Percentiles rank a stretch among this genome's conserved stretches.
Conservation (phyloP, 331 rosid species). For the Telfairia occidentalis region DNA sequence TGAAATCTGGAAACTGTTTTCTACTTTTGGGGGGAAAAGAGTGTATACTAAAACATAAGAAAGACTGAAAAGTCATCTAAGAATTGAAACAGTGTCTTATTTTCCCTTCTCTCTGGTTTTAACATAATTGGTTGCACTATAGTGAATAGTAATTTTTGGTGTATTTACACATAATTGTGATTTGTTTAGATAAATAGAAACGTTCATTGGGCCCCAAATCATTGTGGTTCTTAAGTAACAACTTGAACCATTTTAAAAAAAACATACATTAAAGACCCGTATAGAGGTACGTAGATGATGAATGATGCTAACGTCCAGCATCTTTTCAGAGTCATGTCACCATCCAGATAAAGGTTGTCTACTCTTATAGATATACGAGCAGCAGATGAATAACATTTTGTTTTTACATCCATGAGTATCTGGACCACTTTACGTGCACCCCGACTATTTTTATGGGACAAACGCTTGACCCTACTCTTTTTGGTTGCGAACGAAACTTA, state of each 20-base stretch:
- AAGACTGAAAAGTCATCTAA: not conserved
- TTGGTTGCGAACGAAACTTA: too few relatives aligned
- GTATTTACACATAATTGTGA: not conserved
- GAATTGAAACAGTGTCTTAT: not conserved
- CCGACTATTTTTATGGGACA: too few relatives aligned
- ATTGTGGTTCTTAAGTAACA: not conserved
- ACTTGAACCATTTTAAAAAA: too few relatives aligned
- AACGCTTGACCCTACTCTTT: too few relatives aligned
- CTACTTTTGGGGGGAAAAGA: not conserved
- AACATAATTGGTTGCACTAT: not conserved
- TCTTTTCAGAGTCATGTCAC: slow-evolving; percentile 1
- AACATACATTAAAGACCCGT: too few relatives aligned
- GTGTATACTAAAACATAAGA: not conserved
- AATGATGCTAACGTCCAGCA: not conserved
- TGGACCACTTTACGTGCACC: too few relatives aligned
- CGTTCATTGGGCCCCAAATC: not conserved
- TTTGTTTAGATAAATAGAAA: not conserved
- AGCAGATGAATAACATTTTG: not conserved
- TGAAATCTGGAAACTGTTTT: not conserved
- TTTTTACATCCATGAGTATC: too few relatives aligned
- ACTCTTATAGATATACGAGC: not conserved
- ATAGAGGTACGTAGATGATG: not conserved
- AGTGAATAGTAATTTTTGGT: not conserved
- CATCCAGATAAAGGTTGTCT: not conserved
- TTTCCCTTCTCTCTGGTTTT: not conserved